Base-by-base conservation (phyloP, 148 eudicot genomes). In the Chenopodium album region DNA sequence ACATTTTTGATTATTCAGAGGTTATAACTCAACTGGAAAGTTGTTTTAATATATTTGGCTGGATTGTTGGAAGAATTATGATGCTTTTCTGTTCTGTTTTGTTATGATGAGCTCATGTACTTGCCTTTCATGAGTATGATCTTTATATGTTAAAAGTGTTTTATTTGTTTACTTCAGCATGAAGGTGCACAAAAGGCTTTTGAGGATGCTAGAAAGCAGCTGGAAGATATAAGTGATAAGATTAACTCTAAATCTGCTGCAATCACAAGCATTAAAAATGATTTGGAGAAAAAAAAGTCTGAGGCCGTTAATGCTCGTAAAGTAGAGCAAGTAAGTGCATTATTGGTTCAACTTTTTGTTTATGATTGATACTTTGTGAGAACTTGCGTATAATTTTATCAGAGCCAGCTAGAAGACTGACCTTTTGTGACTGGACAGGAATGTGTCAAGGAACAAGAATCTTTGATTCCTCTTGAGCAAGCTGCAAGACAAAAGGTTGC, bases 401-500 rank as follows among this genome's bases (percentile, higher is more conserved):
- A 47, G 54, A 74, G 63, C 12, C 76, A 41, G 70, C 46, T 64
- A 64, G 73, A 73, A 48, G 31, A 71, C 28, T 75, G 76, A 75
- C 56, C 17, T 81, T n/a, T 62, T 73, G 64, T 73, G 76, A 52
- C 71, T 79, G 28, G 77, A 86, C 89, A 96, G 99, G 92, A 89
- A 78, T 91, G 89, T 79, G 73, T 91, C 47, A 88, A 90, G 62
- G 97, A 96, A 81, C 99, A 96, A 87, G 97, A 92, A 74, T 76
- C 85, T 78, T 81, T 92, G 63, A 89, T 88, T 80, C 91, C 93
- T 73, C 92, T 88, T 75, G 99, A 96, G 85, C 98, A 91, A 85
- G 92, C 90, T 77, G 95, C 97, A 52, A 91, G 99, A 72, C 98
- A 92, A 89, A 92, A 90, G 86, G 93, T 94, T 75, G 82, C 90